A percentile compares a stretch with the other conserved stretches of the same genome.
phyloP scores from a whole-genome alignment of 257 asterid genomes.

The Nicotiana undulata region DNA sequence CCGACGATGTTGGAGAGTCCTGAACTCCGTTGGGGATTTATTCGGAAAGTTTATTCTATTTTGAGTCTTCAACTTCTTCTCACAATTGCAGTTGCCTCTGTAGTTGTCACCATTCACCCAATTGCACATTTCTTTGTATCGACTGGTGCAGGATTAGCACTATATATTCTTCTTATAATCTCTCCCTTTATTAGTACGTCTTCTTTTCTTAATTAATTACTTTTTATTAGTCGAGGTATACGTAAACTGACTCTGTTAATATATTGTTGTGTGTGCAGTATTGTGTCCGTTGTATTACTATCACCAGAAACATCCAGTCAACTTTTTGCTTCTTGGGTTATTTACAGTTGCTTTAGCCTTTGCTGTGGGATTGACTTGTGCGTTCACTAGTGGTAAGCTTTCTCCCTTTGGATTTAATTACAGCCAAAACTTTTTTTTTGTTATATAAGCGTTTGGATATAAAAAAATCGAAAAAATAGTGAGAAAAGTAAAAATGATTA shows the following conservation, averaged over 20 bases:
- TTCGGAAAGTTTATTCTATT: constrained; percentile 49
- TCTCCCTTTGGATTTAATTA: neutral
- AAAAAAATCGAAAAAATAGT: too few species aligned
- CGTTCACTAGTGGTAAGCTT: constrained; percentile 55
- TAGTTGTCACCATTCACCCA: constrained; percentile 31
- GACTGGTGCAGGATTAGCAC: constrained; percentile 26
- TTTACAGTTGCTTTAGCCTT: constrained; percentile 67
- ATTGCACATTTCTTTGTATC: constrained; percentile 29
- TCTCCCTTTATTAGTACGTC: constrained; percentile 28
- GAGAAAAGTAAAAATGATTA: too few species aligned
- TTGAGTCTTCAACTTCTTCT: constrained; percentile 32
- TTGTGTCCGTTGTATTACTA: constrained; percentile 60
- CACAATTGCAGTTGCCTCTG: constrained; percentile 41
- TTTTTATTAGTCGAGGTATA: neutral
- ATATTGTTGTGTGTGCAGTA: constrained; percentile 28
- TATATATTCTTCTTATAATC: constrained; percentile 23
- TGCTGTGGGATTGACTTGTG: constrained; percentile 70
- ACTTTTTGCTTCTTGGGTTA: constrained; percentile 66
- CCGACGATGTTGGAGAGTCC: constrained; percentile 52
- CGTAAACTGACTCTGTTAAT: neutral
- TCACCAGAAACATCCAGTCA: constrained; percentile 71
- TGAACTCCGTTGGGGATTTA: constrained; percentile 50
- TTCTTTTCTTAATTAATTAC: too few species aligned
- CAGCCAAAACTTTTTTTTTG: too few species aligned
- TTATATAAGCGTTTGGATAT: too few species aligned